phyloP scores from a whole-genome alignment of 1,284 basidiomycete species.

The Apiotrichum siamense region DNA sequence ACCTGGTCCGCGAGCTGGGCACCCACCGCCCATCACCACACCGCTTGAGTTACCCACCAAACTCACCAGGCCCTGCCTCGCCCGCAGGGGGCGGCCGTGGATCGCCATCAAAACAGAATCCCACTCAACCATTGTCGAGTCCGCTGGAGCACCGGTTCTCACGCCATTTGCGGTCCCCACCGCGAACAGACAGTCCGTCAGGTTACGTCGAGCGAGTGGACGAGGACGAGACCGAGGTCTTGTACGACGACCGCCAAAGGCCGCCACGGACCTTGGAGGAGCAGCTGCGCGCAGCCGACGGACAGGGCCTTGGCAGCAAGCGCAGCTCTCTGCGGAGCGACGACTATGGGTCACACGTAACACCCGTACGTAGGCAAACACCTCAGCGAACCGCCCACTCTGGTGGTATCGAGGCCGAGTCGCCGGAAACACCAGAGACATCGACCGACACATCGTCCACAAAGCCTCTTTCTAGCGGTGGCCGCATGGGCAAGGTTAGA shows the following conservation, averaged over 20 bases:
- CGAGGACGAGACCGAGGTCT: background rate
- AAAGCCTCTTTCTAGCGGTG: background rate
- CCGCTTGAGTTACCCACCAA: constrained; percentile 1
- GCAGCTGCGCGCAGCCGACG: constrained; percentile 35
- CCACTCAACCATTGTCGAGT: background rate
- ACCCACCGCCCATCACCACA: background rate
- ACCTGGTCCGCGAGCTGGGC: constrained; percentile 4
- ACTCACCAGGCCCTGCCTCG: background rate
- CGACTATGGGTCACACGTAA: background rate
- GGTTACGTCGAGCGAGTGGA: constrained; percentile 4
- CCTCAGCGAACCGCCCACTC: background rate
- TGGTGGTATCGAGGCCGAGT: background rate
- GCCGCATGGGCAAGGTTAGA: constrained; percentile 8
- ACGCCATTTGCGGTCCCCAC: constrained; percentile 3
- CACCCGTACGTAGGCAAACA: background rate
- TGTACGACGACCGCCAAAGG: background rate
- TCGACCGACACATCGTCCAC: background rate
- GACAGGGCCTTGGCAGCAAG: constrained; percentile 21
- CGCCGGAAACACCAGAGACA: background rate
- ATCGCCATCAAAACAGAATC: background rate
- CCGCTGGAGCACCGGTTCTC: constrained; percentile 15
- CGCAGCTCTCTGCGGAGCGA: constrained; percentile 2
- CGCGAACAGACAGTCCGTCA: constrained; percentile 5
- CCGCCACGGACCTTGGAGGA: constrained; percentile 19
- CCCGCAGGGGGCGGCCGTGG: background rate